Percentiles rank a stretch among this genome's conserved stretches.
These are phyloP conservation scores for Salix suchowensis DNA, from an alignment of 345 rosid species.

Conservation along the genomic window DNA sequence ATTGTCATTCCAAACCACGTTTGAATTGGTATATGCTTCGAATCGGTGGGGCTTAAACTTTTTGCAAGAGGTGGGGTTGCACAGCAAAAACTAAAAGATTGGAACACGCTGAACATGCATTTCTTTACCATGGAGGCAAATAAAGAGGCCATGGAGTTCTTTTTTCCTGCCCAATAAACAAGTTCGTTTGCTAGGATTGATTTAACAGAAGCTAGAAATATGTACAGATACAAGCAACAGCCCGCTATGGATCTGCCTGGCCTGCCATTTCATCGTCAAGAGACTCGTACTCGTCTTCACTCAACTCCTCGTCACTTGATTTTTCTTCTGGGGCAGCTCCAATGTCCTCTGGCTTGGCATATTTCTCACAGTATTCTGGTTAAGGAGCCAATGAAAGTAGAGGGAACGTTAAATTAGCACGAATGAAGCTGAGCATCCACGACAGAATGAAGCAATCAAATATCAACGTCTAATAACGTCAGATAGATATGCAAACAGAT, in stretches of 20 bases:
- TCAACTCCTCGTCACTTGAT: conserved; percentile 46
- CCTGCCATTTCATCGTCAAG: conserved; percentile 50
- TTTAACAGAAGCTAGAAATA: conserved; percentile 2
- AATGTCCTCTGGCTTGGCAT: conserved; percentile 55
- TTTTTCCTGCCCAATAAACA: not conserved
- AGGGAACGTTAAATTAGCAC: not conserved
- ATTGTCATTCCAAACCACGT: no score
- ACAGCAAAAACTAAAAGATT: not conserved
- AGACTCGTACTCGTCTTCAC: conserved; percentile 43
- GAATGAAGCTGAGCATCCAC: not conserved
- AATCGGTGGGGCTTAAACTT: not conserved
- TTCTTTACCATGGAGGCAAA: conserved; percentile 20
- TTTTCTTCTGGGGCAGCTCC: conserved; percentile 38
- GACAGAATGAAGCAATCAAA: not conserved
- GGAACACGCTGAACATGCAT: conserved; percentile 8
- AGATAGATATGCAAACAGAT: not conserved
- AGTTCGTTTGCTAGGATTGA: conserved; percentile 4
- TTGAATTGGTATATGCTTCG: no score
- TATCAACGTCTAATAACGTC: not conserved
- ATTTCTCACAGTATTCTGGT: conserved; percentile 53
- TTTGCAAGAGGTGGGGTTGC: not conserved
- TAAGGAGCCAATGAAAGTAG: conserved; percentile 1
- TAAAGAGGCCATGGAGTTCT: not conserved
- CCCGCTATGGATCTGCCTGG: conserved; percentile 43
- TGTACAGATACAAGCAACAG: conserved; percentile 15